Percentiles rank a stretch among this genome's conserved stretches.
phyloP scores from a whole-genome alignment of 2,329 filamentous ascomycete genomes.

The Trichoderma atroviride region DNA sequence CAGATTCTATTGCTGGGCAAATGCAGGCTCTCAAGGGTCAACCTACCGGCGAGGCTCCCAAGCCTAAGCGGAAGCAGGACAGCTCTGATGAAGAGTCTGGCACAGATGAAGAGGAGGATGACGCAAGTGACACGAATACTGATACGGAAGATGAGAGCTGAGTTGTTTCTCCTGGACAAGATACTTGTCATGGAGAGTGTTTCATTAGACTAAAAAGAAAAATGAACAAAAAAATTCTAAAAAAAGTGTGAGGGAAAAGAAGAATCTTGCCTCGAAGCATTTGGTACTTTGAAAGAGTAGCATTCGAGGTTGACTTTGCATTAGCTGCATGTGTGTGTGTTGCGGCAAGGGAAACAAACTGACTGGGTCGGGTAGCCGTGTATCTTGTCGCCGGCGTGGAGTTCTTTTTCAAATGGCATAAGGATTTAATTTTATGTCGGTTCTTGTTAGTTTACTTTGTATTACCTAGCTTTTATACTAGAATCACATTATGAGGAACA shows the following conservation, averaged over 20 bases:
- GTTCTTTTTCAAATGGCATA: conserved; percentile 27
- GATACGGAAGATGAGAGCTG: conserved; percentile 62
- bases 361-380: conserved; percentile 8
- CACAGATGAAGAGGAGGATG: conserved; percentile 68
- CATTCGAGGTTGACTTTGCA: conserved; percentile 7
- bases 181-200: conserved; percentile 4
- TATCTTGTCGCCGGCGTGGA: conserved; percentile 15
- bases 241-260: neutral
- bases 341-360: neutral
- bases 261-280: conserved; percentile 1
- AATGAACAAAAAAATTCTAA: neutral
- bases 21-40: conserved; percentile 82
- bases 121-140: conserved; percentile 69
- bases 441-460: conserved; percentile 1
- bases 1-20: conserved; percentile 87
- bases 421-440: conserved; percentile 28
- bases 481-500: neutral
- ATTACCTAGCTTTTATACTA: conserved; percentile 18
- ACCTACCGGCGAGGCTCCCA: conserved; percentile 60
- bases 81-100: conserved; percentile 74
- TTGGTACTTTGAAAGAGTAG: neutral
- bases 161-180: conserved; percentile 35
- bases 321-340: neutral
- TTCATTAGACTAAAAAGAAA: conserved; percentile 24
- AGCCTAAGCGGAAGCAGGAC: conserved; percentile 56